Evolutionary conservation across 164 flowering plant genomes (phyloP), one percentile per base, ranked within the genome.

Genomic region (Umbellularia californica): DNA sequence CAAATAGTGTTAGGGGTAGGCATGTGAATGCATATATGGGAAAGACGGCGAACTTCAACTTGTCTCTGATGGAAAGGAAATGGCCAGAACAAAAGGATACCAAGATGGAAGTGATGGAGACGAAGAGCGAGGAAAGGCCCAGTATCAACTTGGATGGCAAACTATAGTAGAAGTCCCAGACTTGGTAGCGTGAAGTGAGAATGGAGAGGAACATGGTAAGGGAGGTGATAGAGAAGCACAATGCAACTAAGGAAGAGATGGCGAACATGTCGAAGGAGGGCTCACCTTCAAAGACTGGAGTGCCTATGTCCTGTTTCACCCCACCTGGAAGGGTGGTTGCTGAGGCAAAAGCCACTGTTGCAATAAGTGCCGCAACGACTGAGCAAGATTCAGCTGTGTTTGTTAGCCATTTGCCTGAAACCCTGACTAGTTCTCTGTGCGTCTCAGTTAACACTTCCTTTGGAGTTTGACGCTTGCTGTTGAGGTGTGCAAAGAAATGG

Each of bases 331-430:
- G 72, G 2, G 82, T 70, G 62, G 81, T 50, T 11, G 82, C 77
- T 0, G 84, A 77, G 14, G 84, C 81, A 22, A 82, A 82, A 22
- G 82, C 82, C n/a, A 78, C 84, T 9, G 81, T 71, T 6, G 79
- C 77, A 3, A 79, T 73, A 28, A 79, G 77, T 11, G 82, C 68
- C 0, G 82, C 68, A 0, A 76, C 79, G 14, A 79, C 72, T 5
- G 77, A 79, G 69, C 76, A 79, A 0, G 82, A 77, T 23, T 80
- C 55, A 24, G 82, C 77, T 41, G 82, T 82, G 15, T 69, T 75
- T 10, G 30, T 77, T 20, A 82, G 81, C 82, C 84, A 82, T 25
- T 62, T 17, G 41, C 75, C 65, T 13, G 79, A 77, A 2, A 75
- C 67, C 13, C 70, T 50, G 0, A 68, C 69, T 17, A 80, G 69